Conservation (phyloP, 305 asterid genomes). For the Plantago coronopus region DNA sequence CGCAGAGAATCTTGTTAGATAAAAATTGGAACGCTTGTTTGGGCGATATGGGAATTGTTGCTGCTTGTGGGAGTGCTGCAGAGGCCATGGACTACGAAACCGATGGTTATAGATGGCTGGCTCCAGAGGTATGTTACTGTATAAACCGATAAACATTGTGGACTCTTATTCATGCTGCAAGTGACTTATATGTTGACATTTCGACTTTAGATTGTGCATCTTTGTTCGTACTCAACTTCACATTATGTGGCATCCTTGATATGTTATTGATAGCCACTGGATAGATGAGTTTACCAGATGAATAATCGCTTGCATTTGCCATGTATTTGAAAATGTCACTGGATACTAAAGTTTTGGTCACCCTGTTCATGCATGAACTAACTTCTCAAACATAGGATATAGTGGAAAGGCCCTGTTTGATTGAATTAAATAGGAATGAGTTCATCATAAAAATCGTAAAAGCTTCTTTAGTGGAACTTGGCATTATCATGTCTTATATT, state of each 20-base stretch:
- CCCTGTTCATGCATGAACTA: neutral
- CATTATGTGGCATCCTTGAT: neutral
- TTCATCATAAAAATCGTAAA: no score
- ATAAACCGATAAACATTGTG: neutral
- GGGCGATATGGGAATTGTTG: slow-evolving; percentile 88
- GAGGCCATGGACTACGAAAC: slow-evolving; percentile 97
- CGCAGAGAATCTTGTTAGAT: slow-evolving; percentile 75
- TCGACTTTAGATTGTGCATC: slow-evolving; percentile 11
- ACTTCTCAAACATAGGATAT: slow-evolving; percentile 1
- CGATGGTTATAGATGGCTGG: slow-evolving; percentile 96
- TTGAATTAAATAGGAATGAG: no score
- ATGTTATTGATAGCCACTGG: slow-evolving; percentile 3
- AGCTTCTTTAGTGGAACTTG: no score
- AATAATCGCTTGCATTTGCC: slow-evolving; percentile 4
- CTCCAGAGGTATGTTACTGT: slow-evolving; percentile 79
- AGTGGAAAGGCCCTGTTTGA: neutral
- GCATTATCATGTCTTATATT: neutral
- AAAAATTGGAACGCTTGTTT: slow-evolving; percentile 83
- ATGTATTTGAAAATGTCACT: neutral
- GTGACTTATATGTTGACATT: slow-evolving; percentile 10
- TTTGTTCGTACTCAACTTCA: slow-evolving; percentile 2
- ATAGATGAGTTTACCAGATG: slow-evolving; percentile 12
- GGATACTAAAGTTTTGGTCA: neutral
- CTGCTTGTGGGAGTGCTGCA: slow-evolving; percentile 75
- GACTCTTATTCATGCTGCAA: slow-evolving; percentile 2